Base-by-base conservation (phyloP, 306 rosid genomes). In the Lathyrus tuberosus region DNA sequence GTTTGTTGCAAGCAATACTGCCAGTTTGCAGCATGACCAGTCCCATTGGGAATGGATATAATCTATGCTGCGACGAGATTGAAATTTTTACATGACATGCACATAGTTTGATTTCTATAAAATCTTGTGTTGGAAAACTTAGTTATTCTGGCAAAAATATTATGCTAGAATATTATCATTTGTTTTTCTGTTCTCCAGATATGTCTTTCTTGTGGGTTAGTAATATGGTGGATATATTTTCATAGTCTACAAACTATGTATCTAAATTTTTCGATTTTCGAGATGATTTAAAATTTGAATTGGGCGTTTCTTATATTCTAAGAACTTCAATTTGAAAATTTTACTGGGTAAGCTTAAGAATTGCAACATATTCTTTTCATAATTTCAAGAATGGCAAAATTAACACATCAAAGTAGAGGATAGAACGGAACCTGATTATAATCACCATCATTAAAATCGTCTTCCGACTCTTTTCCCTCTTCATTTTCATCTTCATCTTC, bases 371-470 rank as follows among this genome's bases (percentile, higher is more conserved):
- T 24, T 42, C 6, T 66, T 59, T 49, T 47, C 54, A 10, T 9
- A 69, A 61, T 37, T 58, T 18, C 22, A 22, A 22, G 59, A 62
- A 76, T 8, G 73, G 71, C 3, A 78, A 47, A 28, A 64, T 37
- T 60, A 56, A 43, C 69, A 40, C 59, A 20, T 57, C 12, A 48
- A 66, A 76, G 37, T 51, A 47, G 12, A 56, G 57, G 75, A 37
- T 59, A 69, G n/a, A 11, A 11, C 37, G 37, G 59, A 80, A 87
- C 92, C 92, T 80, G 78, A 69, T 70, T 56, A 70, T 87, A 84
- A 78, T 86, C 88, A 76, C 79, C 86, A 30, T 79, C 89, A 10
- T 73, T 66, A 14, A 69, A 41, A 35, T 72, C 81, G 35, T 63
- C 92, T 3, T 76, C 82, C 0, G 4, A 63, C 15, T 79, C 78